A percentile compares a stretch with the other conserved stretches of the same genome.
Conservation (phyloP, 768 basidiomycete genomes). For the Lanmaoa rubissima region DNA sequence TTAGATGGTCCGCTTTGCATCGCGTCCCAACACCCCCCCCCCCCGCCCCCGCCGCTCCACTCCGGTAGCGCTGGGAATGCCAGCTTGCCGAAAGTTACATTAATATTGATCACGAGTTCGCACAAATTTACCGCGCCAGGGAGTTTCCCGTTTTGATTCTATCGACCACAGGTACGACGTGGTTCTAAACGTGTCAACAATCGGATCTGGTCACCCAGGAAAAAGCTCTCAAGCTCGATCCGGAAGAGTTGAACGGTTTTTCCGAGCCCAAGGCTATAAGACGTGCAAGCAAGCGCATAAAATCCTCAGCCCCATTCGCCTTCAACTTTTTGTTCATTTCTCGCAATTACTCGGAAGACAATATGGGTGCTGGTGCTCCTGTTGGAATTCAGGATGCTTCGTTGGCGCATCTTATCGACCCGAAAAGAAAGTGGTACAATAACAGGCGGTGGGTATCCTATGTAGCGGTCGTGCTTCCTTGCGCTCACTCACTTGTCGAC, state of each 20-base stretch:
- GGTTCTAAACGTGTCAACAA: background rate
- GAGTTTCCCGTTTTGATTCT: background rate
- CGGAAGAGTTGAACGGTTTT: constrained; percentile 2
- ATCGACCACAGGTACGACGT: background rate
- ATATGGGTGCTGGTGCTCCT: constrained; percentile 50
- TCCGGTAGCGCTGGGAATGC: background rate
- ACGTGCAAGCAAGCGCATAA: background rate
- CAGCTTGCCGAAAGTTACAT: background rate
- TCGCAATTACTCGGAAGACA: constrained; percentile 2
- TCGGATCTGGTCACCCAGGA: constrained; percentile 10
- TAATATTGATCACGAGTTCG: background rate
- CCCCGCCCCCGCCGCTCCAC: too few relatives aligned
- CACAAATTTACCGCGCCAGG: background rate
- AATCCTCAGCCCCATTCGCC: constrained; percentile 23
- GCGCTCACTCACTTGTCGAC: background rate
- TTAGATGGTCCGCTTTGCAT: background rate
- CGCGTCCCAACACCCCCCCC: background rate
- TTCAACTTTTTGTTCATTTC: background rate
- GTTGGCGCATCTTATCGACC: constrained; percentile 59
- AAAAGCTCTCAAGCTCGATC: constrained; percentile 12
- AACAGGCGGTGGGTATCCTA: constrained; percentile 55
- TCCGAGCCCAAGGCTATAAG: constrained; percentile 12
- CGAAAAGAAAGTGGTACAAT: constrained; percentile 72
- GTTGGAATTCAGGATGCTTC: constrained; percentile 31
- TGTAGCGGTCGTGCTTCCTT: background rate